phyloP scores from a whole-genome alignment of 257 asterid genomes.

The Solanum infundibuliforme region DNA sequence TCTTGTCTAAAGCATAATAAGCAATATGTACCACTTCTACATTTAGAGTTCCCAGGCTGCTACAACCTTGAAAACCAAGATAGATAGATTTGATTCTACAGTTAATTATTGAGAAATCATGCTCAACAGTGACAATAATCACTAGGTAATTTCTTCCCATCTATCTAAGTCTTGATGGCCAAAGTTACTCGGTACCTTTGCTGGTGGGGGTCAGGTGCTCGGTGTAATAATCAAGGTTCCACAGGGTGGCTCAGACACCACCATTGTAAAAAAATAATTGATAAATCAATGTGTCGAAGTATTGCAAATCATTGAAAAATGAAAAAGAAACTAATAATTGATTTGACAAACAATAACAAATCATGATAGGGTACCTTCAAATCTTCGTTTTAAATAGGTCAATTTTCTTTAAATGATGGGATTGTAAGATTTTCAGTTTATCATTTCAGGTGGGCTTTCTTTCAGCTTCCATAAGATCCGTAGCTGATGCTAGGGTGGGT shows the following conservation, averaged over 20 bases:
- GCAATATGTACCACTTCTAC: not conserved
- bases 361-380: not conserved
- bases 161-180: not conserved
- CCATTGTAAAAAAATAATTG: not conserved
- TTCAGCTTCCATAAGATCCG: conserved; percentile 94
- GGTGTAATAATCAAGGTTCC: not conserved
- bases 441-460: conserved; percentile 80
- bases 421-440: conserved; percentile 4
- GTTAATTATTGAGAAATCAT: not conserved
- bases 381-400: not conserved
- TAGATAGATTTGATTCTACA: not conserved
- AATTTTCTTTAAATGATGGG: not conserved
- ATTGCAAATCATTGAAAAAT: not conserved
- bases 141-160: not conserved
- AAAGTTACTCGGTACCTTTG: not conserved
- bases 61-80: not conserved
- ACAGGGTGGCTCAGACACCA: not conserved
- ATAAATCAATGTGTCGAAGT: not conserved
- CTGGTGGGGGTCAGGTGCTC: not conserved
- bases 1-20: not conserved
- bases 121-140: not conserved
- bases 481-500: conserved; percentile 99
- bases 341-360: not conserved
- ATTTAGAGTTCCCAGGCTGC: not conserved
- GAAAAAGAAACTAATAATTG: not conserved